Conservation (phyloP, 108 stramenopile species). For the Nitzschia sp. region DNA sequence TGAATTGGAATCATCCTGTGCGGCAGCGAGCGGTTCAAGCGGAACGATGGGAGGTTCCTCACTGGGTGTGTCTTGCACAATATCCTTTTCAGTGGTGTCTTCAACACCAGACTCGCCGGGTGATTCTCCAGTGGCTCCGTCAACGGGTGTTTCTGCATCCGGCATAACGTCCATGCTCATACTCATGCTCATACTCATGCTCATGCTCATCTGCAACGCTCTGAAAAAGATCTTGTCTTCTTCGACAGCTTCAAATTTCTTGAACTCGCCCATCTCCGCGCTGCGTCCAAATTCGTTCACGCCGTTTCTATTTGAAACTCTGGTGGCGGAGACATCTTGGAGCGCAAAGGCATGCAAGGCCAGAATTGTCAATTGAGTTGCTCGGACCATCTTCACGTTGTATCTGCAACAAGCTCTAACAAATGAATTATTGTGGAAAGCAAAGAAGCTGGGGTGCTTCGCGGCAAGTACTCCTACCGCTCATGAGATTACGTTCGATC, state of each 20-base stretch:
- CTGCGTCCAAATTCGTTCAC: neutral
- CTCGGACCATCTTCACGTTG: neutral
- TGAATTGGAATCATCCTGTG: neutral
- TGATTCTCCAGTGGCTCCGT: neutral
- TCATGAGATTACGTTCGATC: too few relatives aligned
- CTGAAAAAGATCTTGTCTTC: neutral
- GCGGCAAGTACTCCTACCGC: too few relatives aligned
- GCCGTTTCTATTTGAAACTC: neutral
- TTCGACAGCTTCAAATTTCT: neutral
- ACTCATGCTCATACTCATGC: constrained; percentile 18
- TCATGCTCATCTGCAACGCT: constrained; percentile 1
- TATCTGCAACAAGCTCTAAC: too few relatives aligned
- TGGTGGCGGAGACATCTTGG: neutral
- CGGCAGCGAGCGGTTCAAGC: neutral
- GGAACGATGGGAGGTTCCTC: neutral
- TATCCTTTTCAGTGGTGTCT: neutral
- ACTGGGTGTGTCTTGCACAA: neutral
- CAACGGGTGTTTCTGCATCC: neutral
- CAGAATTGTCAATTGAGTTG: neutral
- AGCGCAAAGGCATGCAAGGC: neutral
- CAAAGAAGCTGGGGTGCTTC: too few relatives aligned
- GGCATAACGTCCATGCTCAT: constrained; percentile 8
- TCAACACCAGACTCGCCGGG: neutral
- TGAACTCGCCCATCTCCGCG: neutral
- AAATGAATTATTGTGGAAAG: too few relatives aligned